Base-by-base conservation (phyloP, 2,329 filamentous ascomycete species). In the Penicillium frequentans region DNA sequence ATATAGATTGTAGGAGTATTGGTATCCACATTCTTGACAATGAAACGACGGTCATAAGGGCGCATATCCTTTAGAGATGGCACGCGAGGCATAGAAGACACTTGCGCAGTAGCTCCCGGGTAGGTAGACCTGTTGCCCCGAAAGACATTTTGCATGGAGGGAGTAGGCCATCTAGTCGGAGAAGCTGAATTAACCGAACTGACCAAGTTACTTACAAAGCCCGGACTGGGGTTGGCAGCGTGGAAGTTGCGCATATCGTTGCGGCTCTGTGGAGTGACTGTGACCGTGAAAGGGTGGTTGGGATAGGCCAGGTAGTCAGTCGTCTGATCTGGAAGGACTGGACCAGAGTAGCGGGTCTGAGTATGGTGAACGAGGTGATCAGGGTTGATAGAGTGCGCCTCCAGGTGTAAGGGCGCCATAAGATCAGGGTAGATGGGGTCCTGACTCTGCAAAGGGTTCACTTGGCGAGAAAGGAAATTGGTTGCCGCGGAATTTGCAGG, bases 41-140 rank as follows among this genome's bases (percentile, higher is more conserved):
- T 1, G 14, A 56, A 61, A 6, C 48, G 49, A 3, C 58, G 58
- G 6, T 52, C 53, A n/a, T 56, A 31, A 13, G 39, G 37, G 7
- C 39, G 37, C 11, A 45, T 8, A 8, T 45, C 39, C 27, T 39
- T 29, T 19, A 6, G 10, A 37, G 13, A 9, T 14, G 46, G 13
- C 27, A 47, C 11, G 35, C 8, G 16, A n/a, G 35, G 8, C 35
- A 39, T 42, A 42, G 39, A n/a, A 42, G 35, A 1, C 0, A 5
- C 39, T 3, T 42, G 39, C 2, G 8, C 11, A 10, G 19, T 14
- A 23, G 39, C 7, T 13, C 39, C 39, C n/a, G 19, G 11, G 11
- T 42, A 42, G 10, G 19, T 23, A 42, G 39, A 42, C 21, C 39
- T 42, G 39, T 42, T 42, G 19, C 9, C 39, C 4, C 39, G 19